phyloP scores from a whole-genome alignment of 208 protist genomes.

The Leishmania martiniquensis region DNA sequence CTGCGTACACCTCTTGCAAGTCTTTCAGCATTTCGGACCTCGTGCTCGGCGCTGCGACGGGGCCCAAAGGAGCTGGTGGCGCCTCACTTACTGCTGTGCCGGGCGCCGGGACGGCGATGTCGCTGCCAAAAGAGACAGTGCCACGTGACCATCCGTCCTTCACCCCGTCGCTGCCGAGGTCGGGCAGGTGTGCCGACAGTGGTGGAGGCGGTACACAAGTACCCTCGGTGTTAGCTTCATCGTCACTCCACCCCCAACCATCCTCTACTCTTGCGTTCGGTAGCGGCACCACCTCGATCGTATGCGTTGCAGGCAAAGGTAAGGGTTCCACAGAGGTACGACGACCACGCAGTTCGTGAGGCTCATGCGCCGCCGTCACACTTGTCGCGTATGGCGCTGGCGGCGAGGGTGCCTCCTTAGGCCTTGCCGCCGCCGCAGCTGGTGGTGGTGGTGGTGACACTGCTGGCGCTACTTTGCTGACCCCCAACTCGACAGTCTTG shows the following conservation, averaged over 20 bases:
- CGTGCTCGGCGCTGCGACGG: background rate
- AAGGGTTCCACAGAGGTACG: background rate
- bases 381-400: background rate
- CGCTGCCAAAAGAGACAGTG: conserved; percentile 4
- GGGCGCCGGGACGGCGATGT: background rate
- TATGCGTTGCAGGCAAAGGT: background rate
- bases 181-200: background rate
- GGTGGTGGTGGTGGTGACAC: no score
- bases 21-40: background rate
- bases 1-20: conserved; percentile 18
- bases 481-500: background rate
- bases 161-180: background rate
- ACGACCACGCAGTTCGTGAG: background rate
- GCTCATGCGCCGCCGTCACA: background rate
- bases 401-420: background rate
- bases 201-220: background rate
- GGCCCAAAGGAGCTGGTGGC: background rate
- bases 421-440: background rate
- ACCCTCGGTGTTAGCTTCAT: background rate
- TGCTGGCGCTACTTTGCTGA: background rate
- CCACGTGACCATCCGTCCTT: conserved; percentile 12
- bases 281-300: background rate
- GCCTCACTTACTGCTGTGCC: background rate
- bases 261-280: background rate
- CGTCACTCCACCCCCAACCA: conserved; percentile 13